Evolutionary conservation across 176 grass and related monocot species (phyloP).

Genomic region (Eleusine coracana): DNA sequence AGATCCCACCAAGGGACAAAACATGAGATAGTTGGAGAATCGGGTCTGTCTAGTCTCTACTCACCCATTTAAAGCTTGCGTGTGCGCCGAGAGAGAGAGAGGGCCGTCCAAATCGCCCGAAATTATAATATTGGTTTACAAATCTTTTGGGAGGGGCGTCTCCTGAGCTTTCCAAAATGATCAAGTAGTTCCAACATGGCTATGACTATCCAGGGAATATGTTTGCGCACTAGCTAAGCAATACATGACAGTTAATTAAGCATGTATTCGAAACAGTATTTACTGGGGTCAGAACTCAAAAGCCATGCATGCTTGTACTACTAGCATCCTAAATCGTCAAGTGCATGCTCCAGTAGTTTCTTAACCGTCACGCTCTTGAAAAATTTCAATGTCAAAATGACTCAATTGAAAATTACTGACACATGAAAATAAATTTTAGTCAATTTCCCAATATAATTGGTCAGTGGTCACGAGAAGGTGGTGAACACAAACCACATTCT

Average conservation of each 20-base stretch:
- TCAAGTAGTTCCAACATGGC: constrained; percentile 24
- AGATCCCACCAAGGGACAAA: constrained; percentile 79
- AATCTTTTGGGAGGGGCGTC: constrained; percentile 18
- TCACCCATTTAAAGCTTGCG: constrained; percentile 99
- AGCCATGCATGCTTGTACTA: constrained; percentile 20
- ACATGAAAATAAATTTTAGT: neutral
- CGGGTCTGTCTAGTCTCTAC: constrained; percentile 70
- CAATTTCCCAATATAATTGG: neutral
- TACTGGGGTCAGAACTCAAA: constrained; percentile 13
- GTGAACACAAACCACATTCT: neutral
- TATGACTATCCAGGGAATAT: neutral
- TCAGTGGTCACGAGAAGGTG: constrained; percentile 5
- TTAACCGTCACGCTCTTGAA: neutral
- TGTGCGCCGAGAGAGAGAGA: constrained; percentile 43
- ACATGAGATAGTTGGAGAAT: constrained; percentile 61
- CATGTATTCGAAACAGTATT: neutral
- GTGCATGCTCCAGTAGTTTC: neutral
- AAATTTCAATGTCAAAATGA: neutral
- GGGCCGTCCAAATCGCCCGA: constrained; percentile 38
- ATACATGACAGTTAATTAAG: neutral
- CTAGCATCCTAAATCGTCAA: neutral
- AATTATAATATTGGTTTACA: constrained; percentile 24
- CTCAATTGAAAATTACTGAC: neutral
- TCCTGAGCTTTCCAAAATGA: constrained; percentile 8
- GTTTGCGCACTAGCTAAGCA: neutral